Conservation (phyloP, 169 alveolate genomes). For the Plasmodium coatneyi region DNA sequence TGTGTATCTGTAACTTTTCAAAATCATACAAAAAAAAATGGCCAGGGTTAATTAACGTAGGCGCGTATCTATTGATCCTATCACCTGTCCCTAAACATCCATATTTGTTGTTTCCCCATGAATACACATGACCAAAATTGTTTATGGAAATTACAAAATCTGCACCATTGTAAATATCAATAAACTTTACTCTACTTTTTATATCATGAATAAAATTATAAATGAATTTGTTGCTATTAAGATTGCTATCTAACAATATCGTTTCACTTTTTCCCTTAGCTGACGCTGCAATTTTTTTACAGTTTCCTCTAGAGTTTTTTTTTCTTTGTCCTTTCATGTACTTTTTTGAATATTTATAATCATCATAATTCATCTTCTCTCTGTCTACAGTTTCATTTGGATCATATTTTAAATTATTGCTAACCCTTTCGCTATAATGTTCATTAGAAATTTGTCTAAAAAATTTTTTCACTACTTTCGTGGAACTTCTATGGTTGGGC, state of each 20-base stretch:
- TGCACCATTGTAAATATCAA: constrained; percentile 62
- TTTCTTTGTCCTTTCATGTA: neutral
- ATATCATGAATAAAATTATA: constrained; percentile 67
- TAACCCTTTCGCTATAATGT: constrained; percentile 13
- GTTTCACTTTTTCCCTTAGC: constrained; percentile 39
- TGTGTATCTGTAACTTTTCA: constrained; percentile 68
- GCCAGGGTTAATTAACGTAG: constrained; percentile 70
- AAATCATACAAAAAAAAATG: constrained; percentile 69
- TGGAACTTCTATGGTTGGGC: constrained; percentile 37
- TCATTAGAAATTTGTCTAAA: constrained; percentile 36
- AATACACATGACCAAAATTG: constrained; percentile 69
- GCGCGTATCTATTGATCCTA: constrained; percentile 56
- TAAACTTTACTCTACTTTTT: constrained; percentile 60
- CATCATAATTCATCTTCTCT: constrained; percentile 17
- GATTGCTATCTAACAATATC: constrained; percentile 30
- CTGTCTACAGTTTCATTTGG: constrained; percentile 14
- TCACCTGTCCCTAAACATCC: constrained; percentile 74
- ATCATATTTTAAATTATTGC: constrained; percentile 19
- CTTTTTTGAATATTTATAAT: constrained; percentile 36
- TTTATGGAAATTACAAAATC: constrained; percentile 68
- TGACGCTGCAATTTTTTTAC: constrained; percentile 23
- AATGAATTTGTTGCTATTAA: constrained; percentile 44
- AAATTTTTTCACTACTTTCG: constrained; percentile 31
- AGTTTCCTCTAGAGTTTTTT: constrained; percentile 21
- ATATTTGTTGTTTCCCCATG: constrained; percentile 73